These are phyloP conservation scores for Triadica sebifera DNA, from an alignment of 345 rosid genomes.

Conservation along the genomic window DNA sequence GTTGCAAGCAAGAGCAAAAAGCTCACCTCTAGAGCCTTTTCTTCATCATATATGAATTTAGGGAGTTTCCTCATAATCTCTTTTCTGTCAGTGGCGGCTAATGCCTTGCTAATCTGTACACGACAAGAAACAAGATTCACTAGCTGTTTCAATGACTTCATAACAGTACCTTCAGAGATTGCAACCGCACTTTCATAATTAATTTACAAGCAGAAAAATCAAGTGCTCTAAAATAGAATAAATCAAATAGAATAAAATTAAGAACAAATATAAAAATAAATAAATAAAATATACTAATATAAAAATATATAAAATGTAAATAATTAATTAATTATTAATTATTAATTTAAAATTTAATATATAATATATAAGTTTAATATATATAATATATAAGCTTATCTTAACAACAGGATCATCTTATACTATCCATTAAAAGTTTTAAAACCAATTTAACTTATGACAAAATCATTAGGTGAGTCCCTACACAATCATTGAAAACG, in stretches of 20 bases:
- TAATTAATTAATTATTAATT: too few relatives aligned
- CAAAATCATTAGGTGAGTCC: neutral
- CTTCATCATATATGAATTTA: slow-evolving; percentile 92
- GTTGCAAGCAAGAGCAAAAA: slow-evolving; percentile 2
- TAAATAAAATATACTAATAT: too few relatives aligned
- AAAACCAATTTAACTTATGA: neutral
- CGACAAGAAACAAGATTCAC: slow-evolving; percentile 1
- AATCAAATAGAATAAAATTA: too few relatives aligned
- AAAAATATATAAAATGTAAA: too few relatives aligned
- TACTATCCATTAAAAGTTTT: neutral
- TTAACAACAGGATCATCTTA: neutral
- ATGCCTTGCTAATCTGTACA: slow-evolving; percentile 73
- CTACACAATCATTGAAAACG: slow-evolving; percentile 4
- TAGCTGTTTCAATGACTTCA: neutral
- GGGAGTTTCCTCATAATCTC: slow-evolving; percentile 94
- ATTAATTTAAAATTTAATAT: too few relatives aligned
- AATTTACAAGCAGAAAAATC: neutral
- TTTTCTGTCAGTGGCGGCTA: slow-evolving; percentile 74
- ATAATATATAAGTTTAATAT: too few relatives aligned
- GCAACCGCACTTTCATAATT: neutral
- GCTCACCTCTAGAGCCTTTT: slow-evolving; percentile 84
- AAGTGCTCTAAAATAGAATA: neutral
- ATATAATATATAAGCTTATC: too few relatives aligned
- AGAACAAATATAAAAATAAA: too few relatives aligned
- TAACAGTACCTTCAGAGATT: neutral